Evolutionary conservation across 192 early-diverging fungal genomes (phyloP).

Genomic region (Coemansia sp.): DNA sequence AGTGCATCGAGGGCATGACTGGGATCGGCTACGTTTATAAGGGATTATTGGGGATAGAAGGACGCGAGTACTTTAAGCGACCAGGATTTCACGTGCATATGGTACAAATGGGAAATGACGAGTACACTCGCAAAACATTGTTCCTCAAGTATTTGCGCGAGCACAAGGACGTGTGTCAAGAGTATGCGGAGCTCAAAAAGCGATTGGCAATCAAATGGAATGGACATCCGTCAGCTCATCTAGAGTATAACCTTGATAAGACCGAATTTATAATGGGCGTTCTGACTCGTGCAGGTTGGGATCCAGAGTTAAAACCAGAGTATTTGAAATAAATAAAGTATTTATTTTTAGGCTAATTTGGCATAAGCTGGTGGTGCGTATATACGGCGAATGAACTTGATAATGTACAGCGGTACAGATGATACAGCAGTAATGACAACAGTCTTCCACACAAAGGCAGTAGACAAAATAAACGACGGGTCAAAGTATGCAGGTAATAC

Average conservation of each 20-base stretch:
- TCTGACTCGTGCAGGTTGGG: conserved; percentile 5
- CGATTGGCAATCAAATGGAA: conserved; percentile 17
- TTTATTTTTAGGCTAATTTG: conserved; percentile 64
- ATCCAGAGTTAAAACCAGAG: no score
- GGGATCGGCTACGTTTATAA: conserved; percentile 5
- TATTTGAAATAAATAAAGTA: no score
- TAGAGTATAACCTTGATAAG: conserved; percentile 16
- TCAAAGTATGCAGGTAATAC: conserved; percentile 93
- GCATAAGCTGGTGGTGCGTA: conserved; percentile 90
- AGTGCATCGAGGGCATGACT: conserved; percentile 8
- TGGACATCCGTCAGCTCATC: background rate
- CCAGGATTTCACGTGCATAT: conserved; percentile 17
- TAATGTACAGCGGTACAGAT: conserved; percentile 83
- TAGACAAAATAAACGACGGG: conserved; percentile 81
- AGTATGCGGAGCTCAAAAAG: conserved; percentile 23
- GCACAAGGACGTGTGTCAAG: background rate
- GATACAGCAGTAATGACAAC: conserved; percentile 86
- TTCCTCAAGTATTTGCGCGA: conserved; percentile 17
- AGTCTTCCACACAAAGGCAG: conserved; percentile 88
- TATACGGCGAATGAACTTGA: conserved; percentile 76
- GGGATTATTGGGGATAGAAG: conserved; percentile 6
- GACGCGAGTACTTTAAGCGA: conserved; percentile 22
- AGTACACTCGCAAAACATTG: conserved; percentile 11
- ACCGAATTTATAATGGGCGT: conserved; percentile 23
- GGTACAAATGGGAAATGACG: conserved; percentile 5